Percentiles rank a stretch among this genome's conserved stretches.
phyloP scores from a whole-genome alignment of 2,329 filamentous ascomycete species.

The Diaporthe helianthi region DNA sequence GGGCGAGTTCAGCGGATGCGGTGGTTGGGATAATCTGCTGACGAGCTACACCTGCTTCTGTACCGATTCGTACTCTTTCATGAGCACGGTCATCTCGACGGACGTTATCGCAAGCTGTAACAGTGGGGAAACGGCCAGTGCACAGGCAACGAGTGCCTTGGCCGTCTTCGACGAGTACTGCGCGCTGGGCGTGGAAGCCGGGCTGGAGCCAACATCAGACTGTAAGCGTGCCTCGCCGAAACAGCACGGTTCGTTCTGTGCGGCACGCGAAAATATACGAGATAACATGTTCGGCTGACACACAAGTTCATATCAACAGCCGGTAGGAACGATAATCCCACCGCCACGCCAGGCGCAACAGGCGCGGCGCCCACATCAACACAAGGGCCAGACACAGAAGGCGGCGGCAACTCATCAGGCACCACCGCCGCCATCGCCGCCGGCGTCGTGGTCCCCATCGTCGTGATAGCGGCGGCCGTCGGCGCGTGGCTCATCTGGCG shows the following conservation, averaged over 20 bases:
- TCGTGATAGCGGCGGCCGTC: slow-evolving; percentile 1
- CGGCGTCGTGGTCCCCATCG: slow-evolving; percentile 11
- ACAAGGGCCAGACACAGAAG: not conserved
- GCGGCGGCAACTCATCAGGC: not conserved
- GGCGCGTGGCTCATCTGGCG: slow-evolving; percentile 10
- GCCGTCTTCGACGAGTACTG: slow-evolving; percentile 25
- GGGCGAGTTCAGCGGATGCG: slow-evolving; percentile 34
- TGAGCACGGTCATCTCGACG: slow-evolving; percentile 31
- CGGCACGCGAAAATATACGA: too few species aligned
- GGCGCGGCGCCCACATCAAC: not conserved
- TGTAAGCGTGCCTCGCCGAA: not conserved
- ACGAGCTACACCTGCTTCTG: slow-evolving; percentile 38
- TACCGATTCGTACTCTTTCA: slow-evolving; percentile 30
- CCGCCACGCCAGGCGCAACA: slow-evolving; percentile 3
- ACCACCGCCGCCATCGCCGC: slow-evolving; percentile 10
- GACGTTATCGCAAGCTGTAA: slow-evolving; percentile 28
- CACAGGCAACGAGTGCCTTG: slow-evolving; percentile 27
- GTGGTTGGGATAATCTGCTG: slow-evolving; percentile 28
- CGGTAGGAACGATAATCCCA: not conserved
- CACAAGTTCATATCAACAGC: not conserved
- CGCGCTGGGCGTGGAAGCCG: slow-evolving; percentile 23
- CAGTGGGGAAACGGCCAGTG: not conserved
- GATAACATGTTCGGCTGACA: not conserved
- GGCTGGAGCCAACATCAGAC: slow-evolving; percentile 14
- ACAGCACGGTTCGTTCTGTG: not conserved